These are phyloP conservation scores for Phoma sp. DNA, from an alignment of 2,329 filamentous ascomycete species.

Conservation along the genomic window DNA sequence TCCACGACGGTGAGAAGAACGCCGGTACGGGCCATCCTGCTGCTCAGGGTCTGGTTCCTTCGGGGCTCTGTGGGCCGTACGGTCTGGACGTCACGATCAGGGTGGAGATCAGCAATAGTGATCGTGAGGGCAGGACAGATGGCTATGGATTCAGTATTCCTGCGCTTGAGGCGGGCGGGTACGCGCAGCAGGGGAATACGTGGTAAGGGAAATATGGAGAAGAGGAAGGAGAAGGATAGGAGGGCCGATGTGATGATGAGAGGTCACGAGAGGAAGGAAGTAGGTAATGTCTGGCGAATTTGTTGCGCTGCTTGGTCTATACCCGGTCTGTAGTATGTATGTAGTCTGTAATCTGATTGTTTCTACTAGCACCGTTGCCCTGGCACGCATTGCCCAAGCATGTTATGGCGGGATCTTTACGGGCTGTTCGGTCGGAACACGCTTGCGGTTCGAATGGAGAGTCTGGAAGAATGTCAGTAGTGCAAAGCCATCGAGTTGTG, in stretches of 20 bases:
- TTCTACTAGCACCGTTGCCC: not conserved
- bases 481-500: too few species aligned
- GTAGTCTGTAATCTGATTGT: not conserved
- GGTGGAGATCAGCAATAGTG: slow-evolving; percentile 55
- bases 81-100: slow-evolving; percentile 56
- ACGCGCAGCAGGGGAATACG: slow-evolving; percentile 19
- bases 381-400: too few species aligned
- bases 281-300: not conserved
- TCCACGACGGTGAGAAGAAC: slow-evolving; percentile 77
- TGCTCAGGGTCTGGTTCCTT: slow-evolving; percentile 56
- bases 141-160: slow-evolving; percentile 59
- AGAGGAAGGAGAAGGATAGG: not conserved
- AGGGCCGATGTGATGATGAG: not conserved
- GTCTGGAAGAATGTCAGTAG: too few species aligned
- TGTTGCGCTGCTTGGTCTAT: not conserved
- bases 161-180: slow-evolving; percentile 40
- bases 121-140: slow-evolving; percentile 53
- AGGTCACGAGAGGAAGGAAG: not conserved
- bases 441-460: too few species aligned
- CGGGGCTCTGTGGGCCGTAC: slow-evolving; percentile 51
- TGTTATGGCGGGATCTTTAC: too few species aligned
- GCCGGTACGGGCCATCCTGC: slow-evolving; percentile 81
- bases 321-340: not conserved
- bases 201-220: slow-evolving; percentile 17
- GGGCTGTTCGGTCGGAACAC: too few species aligned